These are phyloP conservation scores for Chaetomiaceae sp. DNA, from an alignment of 2,329 filamentous ascomycete species.

Conservation along the genomic window DNA sequence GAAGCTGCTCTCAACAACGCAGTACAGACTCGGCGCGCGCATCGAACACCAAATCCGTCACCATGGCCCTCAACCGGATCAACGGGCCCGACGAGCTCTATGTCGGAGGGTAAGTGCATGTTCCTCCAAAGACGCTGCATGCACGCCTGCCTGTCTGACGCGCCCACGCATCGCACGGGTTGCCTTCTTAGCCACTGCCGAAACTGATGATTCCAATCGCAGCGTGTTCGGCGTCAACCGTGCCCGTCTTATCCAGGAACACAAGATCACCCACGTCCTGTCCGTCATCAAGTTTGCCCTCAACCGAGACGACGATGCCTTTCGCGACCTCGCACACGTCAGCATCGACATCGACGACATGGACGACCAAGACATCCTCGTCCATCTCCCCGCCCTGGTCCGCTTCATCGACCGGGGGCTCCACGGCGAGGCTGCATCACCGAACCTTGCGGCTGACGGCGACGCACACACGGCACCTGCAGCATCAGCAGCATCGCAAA, in stretches of 20 bases:
- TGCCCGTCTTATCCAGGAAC: slow-evolving; percentile 62
- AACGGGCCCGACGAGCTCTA: slow-evolving; percentile 67
- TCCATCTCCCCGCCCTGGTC: slow-evolving; percentile 73
- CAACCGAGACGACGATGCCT: slow-evolving; percentile 40
- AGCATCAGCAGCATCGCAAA: too few species aligned
- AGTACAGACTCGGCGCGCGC: too few species aligned
- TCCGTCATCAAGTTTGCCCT: slow-evolving; percentile 59
- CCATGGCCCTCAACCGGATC: slow-evolving; percentile 61
- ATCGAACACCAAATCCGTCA: background rate
- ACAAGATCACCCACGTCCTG: slow-evolving; percentile 84
- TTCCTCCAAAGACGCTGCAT: too few species aligned
- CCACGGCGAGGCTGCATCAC: slow-evolving; percentile 19
- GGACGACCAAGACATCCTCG: slow-evolving; percentile 79
- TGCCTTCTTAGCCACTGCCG: too few species aligned
- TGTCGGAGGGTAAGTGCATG: slow-evolving; percentile 64
- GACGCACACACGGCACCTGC: too few species aligned
- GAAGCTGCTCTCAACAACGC: too few species aligned
- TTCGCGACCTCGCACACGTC: slow-evolving; percentile 59
- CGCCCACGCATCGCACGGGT: too few species aligned
- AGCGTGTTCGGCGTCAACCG: slow-evolving; percentile 77
- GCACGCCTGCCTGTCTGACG: too few species aligned
- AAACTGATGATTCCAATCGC: too few species aligned
- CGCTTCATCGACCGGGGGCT: slow-evolving; percentile 79
- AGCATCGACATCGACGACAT: slow-evolving; percentile 85
- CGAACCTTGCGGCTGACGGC: background rate